Percentiles rank a stretch among this genome's conserved stretches.
These are phyloP conservation scores for Colletotrichum chrysophilum DNA, from an alignment of 2,329 filamentous ascomycete species.

Conservation along the genomic window DNA sequence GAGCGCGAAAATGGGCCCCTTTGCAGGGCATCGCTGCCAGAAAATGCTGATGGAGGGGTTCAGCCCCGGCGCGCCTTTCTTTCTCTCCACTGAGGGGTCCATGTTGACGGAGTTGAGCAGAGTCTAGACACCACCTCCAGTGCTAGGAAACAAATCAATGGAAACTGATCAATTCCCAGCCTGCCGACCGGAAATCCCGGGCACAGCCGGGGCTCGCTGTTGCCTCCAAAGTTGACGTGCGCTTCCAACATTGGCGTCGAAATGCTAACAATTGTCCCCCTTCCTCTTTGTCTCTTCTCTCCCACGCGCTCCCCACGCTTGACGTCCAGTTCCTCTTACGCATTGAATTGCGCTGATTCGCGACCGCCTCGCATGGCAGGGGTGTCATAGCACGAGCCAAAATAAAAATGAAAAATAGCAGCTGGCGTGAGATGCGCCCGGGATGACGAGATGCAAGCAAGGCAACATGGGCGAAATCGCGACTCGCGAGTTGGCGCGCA, in stretches of 20 bases:
- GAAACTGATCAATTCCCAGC: neutral
- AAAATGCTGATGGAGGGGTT: neutral
- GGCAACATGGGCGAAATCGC: neutral
- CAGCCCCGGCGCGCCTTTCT: neutral
- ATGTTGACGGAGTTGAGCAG: neutral
- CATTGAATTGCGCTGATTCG: neutral
- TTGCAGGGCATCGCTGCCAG: neutral
- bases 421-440: neutral
- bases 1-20: neutral
- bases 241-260: neutral
- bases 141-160: neutral
- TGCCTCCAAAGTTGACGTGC: neutral
- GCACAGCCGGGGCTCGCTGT: neutral
- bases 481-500: neutral
- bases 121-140: neutral
- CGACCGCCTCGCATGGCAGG: neutral
- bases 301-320: neutral
- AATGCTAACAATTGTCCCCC: neutral
- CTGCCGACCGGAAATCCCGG: neutral
- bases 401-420: neutral
- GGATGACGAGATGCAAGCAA: neutral
- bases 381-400: neutral
- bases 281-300: neutral
- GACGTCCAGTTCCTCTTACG: neutral
- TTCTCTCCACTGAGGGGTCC: neutral